Evolutionary conservation across 1,284 basidiomycete species (phyloP).

Genomic region (Schizopora paradoxa): DNA sequence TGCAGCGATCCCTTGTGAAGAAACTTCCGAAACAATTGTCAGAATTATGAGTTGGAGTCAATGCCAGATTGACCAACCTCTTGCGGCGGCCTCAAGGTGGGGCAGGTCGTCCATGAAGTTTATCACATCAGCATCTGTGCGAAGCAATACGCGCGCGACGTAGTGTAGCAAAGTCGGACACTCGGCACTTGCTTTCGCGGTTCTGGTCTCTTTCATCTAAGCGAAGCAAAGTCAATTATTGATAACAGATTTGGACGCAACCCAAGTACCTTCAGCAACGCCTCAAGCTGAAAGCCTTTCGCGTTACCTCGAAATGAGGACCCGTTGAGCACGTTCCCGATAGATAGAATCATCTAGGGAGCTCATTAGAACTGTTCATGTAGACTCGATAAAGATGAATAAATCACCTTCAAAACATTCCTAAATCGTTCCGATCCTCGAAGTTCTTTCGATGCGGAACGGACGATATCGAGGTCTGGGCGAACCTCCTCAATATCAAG

Average conservation of each 20-base stretch:
- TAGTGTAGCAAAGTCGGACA: slow-evolving; percentile 89
- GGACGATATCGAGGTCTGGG: slow-evolving; percentile 76
- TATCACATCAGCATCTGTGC: slow-evolving; percentile 59
- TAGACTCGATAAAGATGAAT: slow-evolving; percentile 10
- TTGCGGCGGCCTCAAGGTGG: slow-evolving; percentile 76
- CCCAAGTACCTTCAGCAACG: slow-evolving; percentile 65
- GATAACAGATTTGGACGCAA: background rate
- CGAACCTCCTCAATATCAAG: slow-evolving; percentile 80
- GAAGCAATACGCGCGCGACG: slow-evolving; percentile 69
- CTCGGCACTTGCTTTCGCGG: slow-evolving; percentile 55
- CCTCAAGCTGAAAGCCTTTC: slow-evolving; percentile 77
- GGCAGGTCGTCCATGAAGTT: slow-evolving; percentile 80
- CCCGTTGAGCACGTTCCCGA: slow-evolving; percentile 82
- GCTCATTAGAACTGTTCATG: slow-evolving; percentile 4
- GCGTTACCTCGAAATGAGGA: slow-evolving; percentile 82
- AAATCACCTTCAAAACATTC: slow-evolving; percentile 58
- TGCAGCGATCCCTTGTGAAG: slow-evolving; percentile 56
- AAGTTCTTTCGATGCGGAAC: slow-evolving; percentile 72
- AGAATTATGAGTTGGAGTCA: slow-evolving; percentile 7
- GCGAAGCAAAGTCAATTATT: slow-evolving; percentile 10
- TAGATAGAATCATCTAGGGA: slow-evolving; percentile 56
- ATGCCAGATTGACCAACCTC: slow-evolving; percentile 42
- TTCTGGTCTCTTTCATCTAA: slow-evolving; percentile 82
- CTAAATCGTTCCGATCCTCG: slow-evolving; percentile 65
- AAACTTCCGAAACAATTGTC: slow-evolving; percentile 59